phyloP scores from a whole-genome alignment of 2,329 filamentous ascomycete genomes.

The Cladobotryum protrusum region DNA sequence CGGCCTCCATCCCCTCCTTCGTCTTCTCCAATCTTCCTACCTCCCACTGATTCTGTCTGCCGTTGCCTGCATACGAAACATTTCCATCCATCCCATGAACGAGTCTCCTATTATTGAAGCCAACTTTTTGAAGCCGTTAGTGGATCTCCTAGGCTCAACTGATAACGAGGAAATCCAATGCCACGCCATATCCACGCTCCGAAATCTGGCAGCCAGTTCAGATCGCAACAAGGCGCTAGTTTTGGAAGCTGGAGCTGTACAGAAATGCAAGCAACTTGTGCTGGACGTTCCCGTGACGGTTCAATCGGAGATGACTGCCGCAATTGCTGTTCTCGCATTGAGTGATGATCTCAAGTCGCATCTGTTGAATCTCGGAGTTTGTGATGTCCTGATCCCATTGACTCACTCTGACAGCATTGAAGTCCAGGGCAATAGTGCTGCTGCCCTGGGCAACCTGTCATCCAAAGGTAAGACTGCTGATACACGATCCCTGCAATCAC shows the following conservation, averaged over 20 bases:
- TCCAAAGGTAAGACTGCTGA: conserved; percentile 69
- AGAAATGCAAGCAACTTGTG: conserved; percentile 97
- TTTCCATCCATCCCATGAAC: conserved; percentile 95
- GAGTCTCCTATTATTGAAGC: conserved; percentile 98
- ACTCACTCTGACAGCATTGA: conserved; percentile 95
- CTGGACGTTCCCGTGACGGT: conserved; percentile 89
- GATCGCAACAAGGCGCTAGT: conserved; percentile 98
- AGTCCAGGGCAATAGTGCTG: conserved; percentile 96
- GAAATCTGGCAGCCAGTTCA: conserved; percentile 92
- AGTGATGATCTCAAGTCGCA: conserved; percentile 94
- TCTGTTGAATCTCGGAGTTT: conserved; percentile 84
- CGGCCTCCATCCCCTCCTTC: conserved; percentile 77
- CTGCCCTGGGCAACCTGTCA: conserved; percentile 88
- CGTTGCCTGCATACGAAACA: conserved; percentile 97
- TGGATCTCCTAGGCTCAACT: conserved; percentile 88
- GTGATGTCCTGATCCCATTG: conserved; percentile 90
- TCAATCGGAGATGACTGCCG: conserved; percentile 99
- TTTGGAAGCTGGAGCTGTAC: conserved; percentile 88
- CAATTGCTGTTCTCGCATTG: conserved; percentile 89
- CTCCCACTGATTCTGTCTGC: conserved; percentile 92
- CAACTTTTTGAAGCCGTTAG: conserved; percentile 87
- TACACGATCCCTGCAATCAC: too few relatives aligned
- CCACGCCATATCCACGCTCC: conserved; percentile 92
- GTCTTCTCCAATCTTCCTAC: conserved; percentile 90
- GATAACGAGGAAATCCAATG: conserved; percentile 99